Base-by-base conservation (phyloP, 2,329 filamentous ascomycete genomes). In the Colletotrichum scovillei region DNA sequence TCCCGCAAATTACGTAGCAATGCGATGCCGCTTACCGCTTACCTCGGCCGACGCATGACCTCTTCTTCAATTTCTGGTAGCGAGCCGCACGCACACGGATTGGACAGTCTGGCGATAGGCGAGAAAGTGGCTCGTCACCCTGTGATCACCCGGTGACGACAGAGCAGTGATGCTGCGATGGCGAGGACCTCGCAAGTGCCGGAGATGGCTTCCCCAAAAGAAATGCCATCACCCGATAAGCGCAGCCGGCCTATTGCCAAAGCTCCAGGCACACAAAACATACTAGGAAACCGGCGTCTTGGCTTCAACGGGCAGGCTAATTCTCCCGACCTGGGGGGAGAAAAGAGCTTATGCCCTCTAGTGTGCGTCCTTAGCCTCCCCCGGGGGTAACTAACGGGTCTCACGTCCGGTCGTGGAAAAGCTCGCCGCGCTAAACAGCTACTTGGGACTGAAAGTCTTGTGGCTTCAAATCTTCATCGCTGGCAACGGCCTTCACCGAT, bases 121-220 rank as follows among this genome's bases (percentile, higher is more conserved):
- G 68, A 67, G 35, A 35, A 35, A 35, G 6, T 24, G 46, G 56
- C 63, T 55, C 30, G 30, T 60, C 65, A 64, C 30, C 67, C n/a
- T 28, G 28, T 60, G 60, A 69, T 55, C 53, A 32, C 49, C 46
- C 53, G 22, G 16, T n/a, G n/a, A 69, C 32, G 57, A 42, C 38
- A 42, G 38, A 42, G 38, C 38, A 42, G 38, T 7, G 6, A 42
- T 42, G 38, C 16, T 42, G 38, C 16, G 38, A 42, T 42, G 16
- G 38, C 38, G 38, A 42, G 30, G 22, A 42, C 19, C 24, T 24
- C n/a, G 67, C 38, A 22, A 53, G 53, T 28, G 30, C 38, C 67
- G 70, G 70, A 65, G 55, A 70, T 73, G 60, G 52, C 42, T 24
- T 70, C 24, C 70, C 70, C 60, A 38, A 73, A 64, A 49, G 70